Base-by-base conservation (phyloP, 192 early-diverging fungal genomes). In the Obelidium mucronatum region DNA sequence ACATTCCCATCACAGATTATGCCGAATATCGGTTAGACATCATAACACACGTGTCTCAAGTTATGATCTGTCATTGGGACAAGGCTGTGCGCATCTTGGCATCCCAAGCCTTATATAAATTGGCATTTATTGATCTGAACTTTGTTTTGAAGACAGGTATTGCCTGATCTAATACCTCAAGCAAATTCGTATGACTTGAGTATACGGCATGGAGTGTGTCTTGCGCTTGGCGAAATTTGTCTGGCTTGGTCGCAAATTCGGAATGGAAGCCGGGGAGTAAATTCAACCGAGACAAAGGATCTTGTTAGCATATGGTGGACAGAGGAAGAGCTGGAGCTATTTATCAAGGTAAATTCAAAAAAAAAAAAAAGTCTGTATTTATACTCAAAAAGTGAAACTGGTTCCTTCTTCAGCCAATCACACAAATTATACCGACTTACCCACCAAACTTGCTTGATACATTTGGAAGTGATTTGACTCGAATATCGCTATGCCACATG, bases 61-160 rank as follows among this genome's bases (percentile, higher is more conserved):
- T 83, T 33, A 92, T 91, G 3, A 79, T 92, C 3, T 72, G 84
- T 48, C 97, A 99, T 75, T 99, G 97, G 97, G 96, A 99, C 73
- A 80, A 88, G 53, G 68, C 79, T 31, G 92, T 97, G 59, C 89
- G 97, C 4, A 87, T 89, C 19, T 81, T 97, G 34, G 93, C 92
- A 0, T 90, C 93, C 15, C 87, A 92, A 35, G 82, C 94, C 0
- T 81, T 99, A 74, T 82, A 83, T 8, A 83, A 79, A 26, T 79
- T 99, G 24, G 86, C 89, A 13, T 39, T 58, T 40, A 60, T 84
- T n/a, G 78, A 84, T 56, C 37, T 63, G 36, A 15, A 52, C 31
- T 80, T 78, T 40, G 75, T 80, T 17, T 55, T 75, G 34, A 42
- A 30, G 4, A 26, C 24, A n/a, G 17, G 68, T 74, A 2, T 56